phyloP scores from a whole-genome alignment of 1,284 basidiomycete species.

The Violaceomyces palustris region DNA sequence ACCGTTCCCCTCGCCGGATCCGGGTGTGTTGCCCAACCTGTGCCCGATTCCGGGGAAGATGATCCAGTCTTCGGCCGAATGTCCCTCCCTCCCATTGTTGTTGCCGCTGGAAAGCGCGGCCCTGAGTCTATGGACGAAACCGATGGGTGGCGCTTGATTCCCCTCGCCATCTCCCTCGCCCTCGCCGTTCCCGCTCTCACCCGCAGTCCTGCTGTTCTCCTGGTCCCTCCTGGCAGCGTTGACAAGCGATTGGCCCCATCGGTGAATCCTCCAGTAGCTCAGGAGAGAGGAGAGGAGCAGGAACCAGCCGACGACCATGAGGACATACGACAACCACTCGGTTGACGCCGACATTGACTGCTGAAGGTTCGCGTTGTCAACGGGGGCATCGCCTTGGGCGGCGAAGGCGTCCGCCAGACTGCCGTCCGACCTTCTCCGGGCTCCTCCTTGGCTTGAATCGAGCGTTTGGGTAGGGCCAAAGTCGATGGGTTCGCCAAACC shows the following conservation, averaged over 20 bases:
- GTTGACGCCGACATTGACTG: constrained; percentile 56
- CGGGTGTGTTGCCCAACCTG: constrained; percentile 2
- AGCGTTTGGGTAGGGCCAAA: neutral
- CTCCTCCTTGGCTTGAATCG: constrained; percentile 3
- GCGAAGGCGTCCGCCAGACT: constrained; percentile 44
- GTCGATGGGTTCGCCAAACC: constrained; percentile 21
- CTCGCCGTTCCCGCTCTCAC: neutral
- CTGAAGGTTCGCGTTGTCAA: constrained; percentile 46
- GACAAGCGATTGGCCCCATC: constrained; percentile 43
- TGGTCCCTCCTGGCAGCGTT: constrained; percentile 33
- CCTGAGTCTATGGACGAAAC: constrained; percentile 22
- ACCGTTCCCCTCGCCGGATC: no score
- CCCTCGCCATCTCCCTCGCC: neutral
- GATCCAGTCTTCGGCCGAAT: constrained; percentile 40
- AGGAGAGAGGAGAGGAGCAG: constrained; percentile 64
- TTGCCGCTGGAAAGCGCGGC: constrained; percentile 8
- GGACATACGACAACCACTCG: constrained; percentile 81
- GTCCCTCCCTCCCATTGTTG: neutral
- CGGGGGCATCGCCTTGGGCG: constrained; percentile 48
- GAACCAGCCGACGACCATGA: constrained; percentile 91
- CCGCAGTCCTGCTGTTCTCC: constrained; percentile 2
- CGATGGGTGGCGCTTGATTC: constrained; percentile 8
- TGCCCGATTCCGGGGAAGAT: constrained; percentile 36
- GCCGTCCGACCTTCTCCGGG: constrained; percentile 5
- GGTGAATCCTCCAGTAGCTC: constrained; percentile 61